phyloP scores from a whole-genome alignment of 345 rosid species.

The Hypericum perforatum region DNA sequence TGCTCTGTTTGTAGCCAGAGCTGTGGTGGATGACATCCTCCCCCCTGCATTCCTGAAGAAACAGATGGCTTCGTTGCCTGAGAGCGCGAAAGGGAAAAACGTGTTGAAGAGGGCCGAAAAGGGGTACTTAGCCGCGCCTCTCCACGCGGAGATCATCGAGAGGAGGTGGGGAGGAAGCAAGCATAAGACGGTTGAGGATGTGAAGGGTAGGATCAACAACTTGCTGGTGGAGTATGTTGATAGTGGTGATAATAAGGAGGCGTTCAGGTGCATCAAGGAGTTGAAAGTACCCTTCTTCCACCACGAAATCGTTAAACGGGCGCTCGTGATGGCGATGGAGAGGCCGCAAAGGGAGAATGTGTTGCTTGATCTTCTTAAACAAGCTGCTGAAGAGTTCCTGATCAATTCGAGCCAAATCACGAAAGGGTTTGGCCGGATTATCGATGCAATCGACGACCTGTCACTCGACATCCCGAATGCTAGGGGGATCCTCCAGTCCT shows the following conservation, averaged over 20 bases:
- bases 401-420: constrained; percentile 68
- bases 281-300: constrained; percentile 78
- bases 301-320: constrained; percentile 76
- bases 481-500: constrained; percentile 32
- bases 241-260: constrained; percentile 75
- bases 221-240: constrained; percentile 50
- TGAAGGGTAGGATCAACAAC: constrained; percentile 55
- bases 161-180: constrained; percentile 70
- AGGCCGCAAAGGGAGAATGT: constrained; percentile 40
- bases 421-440: constrained; percentile 68
- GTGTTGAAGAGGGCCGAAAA: constrained; percentile 63
- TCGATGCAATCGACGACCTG: constrained; percentile 60
- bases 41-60: constrained; percentile 71
- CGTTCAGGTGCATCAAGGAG: constrained; percentile 66
- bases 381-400: constrained; percentile 55
- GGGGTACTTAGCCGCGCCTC: constrained; percentile 67
- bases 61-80: constrained; percentile 35
- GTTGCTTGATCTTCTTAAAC: constrained; percentile 52
- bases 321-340: constrained; percentile 71
- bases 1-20: constrained; percentile 69
- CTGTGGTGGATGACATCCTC: constrained; percentile 76
- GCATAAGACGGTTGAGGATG: constrained; percentile 73
- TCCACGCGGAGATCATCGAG: constrained; percentile 66
- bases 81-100: constrained; percentile 48
- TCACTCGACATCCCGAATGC: constrained; percentile 81